Evolutionary conservation across 2,329 filamentous ascomycete genomes (phyloP), one percentile per base, ranked within the genome.

Genomic region (Colletotrichum kahawae): DNA sequence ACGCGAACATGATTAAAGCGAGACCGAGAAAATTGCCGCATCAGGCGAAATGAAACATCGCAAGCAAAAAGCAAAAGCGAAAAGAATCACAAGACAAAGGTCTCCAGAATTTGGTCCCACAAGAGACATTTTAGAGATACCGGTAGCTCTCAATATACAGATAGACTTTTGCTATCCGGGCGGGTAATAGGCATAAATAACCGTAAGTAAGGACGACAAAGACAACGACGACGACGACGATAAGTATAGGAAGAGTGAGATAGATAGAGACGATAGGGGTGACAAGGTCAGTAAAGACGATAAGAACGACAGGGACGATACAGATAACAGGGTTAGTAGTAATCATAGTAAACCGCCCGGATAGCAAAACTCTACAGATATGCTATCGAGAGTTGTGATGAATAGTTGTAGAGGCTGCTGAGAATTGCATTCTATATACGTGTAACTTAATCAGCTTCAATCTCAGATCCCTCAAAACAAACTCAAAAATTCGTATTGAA

Each of bases 301-400:
- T 24, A 24, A 24, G 24, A 24, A 24, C 24, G 24, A 24, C 24
- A 24, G 24, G 24, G 24, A 24, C 24, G 24, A 24, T 24, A 24
- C 24, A 3, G 24, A 24, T 24, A 24, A 24, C 24, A 24, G 24
- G 24, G 24, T 24, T 24, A 24, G 24, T 24, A 24, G 24, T 24
- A 24, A 24, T 24, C 24, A 24, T 24, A 24, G 24, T 24, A 24
- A 24, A 3, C 24, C 24, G 24, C 24, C 24, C 24, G 24, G 24
- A 24, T 24, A 24, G 24, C 24, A 24, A 24, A 24, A 24, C 24
- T 24, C 24, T 24, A 43, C 2, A 18, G n/a, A 48, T 18, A 21
- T 1, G n/a, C 0, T 4, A 48, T 4, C 43, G n/a, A 4, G 43
- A 4, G 1, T 48, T 21, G 43, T 18, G 2, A 4, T 48, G 18